Percentiles rank a stretch among this genome's conserved stretches.
Conservation (phyloP, 2,329 filamentous ascomycete genomes). For the Claviceps sp. region DNA sequence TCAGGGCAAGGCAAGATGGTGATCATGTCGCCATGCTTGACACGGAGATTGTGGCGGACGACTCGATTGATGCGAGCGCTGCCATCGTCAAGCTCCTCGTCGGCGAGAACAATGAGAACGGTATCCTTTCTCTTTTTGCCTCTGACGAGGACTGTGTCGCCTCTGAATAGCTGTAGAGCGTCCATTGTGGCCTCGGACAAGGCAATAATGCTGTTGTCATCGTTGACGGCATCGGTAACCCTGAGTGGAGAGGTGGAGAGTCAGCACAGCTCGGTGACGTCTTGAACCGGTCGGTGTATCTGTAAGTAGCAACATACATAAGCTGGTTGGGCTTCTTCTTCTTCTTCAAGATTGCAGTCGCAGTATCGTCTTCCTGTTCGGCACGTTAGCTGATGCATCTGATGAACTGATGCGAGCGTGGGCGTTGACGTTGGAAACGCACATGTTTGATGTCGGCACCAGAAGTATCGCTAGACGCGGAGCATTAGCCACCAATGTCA, state of each 20-base stretch:
- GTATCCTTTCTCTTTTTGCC: constrained; percentile 99
- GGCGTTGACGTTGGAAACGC: constrained; percentile 23
- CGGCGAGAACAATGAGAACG: constrained; percentile 89
- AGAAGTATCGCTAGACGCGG: constrained; percentile 59
- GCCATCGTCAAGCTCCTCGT: constrained; percentile 96
- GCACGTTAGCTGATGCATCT: constrained; percentile 15
- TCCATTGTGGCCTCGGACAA: constrained; percentile 99
- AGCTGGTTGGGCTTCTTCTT: constrained; percentile 99
- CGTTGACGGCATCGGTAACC: constrained; percentile 95
- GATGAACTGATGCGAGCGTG: constrained; percentile 5
- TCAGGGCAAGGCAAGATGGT: constrained; percentile 96
- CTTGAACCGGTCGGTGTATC: background rate
- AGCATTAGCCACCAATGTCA: background rate
- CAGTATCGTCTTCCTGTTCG: constrained; percentile 68
- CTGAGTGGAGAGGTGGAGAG: constrained; percentile 30
- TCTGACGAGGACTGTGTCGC: constrained; percentile 94
- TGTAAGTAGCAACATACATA: constrained; percentile 50
- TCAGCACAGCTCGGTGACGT: background rate
- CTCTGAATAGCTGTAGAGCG: constrained; percentile 92
- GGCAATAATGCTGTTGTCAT: constrained; percentile 99
- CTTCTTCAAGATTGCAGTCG: constrained; percentile 97
- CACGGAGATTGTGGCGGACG: constrained; percentile 92
- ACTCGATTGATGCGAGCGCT: constrained; percentile 97
- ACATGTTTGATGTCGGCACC: constrained; percentile 79
- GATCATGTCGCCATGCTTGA: constrained; percentile 97